A percentile compares a stretch with the other conserved stretches of the same genome.
phyloP scores from a whole-genome alignment of 208 protist species.

The Trypanosoma congolense region DNA sequence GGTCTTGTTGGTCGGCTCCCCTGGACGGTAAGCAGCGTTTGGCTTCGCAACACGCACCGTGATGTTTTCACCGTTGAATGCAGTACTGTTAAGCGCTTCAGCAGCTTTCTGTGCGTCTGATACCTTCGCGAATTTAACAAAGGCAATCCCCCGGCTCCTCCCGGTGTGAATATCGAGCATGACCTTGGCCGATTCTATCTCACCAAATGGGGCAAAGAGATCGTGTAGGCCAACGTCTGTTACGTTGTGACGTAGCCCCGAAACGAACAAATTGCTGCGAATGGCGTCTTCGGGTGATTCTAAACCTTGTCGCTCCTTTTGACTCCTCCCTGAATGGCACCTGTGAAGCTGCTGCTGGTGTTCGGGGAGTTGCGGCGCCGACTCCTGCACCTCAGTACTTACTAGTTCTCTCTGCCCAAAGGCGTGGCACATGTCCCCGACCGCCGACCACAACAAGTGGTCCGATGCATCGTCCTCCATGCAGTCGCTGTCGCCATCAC shows the following conservation, averaged over 20 bases:
- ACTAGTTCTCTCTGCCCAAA: not conserved
- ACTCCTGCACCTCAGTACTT: not conserved
- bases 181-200: slow-evolving; percentile 72
- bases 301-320: not conserved
- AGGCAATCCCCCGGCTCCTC: slow-evolving; percentile 61
- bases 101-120: slow-evolving; percentile 39
- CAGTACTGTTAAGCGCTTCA: slow-evolving; percentile 34
- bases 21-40: slow-evolving; percentile 54
- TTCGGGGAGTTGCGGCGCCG: not conserved
- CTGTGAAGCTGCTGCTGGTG: not conserved
- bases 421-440: not conserved
- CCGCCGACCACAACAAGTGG: not conserved
- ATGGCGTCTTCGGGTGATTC: slow-evolving; percentile 22
- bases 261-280: slow-evolving; percentile 78
- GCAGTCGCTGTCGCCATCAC: not conserved
- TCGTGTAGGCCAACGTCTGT: slow-evolving; percentile 38
- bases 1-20: slow-evolving; percentile 65
- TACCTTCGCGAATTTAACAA: slow-evolving; percentile 61
- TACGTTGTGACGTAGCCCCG: slow-evolving; percentile 37
- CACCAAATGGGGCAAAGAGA: slow-evolving; percentile 43
- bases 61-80: slow-evolving; percentile 26
- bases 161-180: slow-evolving; percentile 82
- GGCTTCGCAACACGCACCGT: slow-evolving; percentile 65
- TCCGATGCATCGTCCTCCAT: not conserved
- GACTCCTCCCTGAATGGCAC: not conserved